These are phyloP conservation scores for Pyrus hybrid DNA, from an alignment of 331 rosid genomes.

Conservation along the genomic window DNA sequence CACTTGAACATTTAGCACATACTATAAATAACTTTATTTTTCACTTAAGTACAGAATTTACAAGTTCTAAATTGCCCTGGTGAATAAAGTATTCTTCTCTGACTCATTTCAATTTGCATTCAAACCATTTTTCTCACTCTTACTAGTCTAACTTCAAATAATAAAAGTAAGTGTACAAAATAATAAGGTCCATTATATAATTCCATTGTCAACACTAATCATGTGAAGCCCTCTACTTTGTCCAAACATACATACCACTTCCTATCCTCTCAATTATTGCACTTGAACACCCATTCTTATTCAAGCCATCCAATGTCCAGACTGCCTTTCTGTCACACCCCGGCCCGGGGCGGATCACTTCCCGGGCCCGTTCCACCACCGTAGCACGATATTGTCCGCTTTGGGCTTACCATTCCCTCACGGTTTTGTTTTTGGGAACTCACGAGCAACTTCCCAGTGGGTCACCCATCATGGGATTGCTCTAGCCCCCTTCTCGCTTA, in stretches of 20 bases:
- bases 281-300: not conserved
- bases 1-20: not conserved
- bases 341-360: too few species aligned
- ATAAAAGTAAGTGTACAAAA: not conserved
- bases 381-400: too few species aligned
- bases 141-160: not conserved
- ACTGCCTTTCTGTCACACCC: too few species aligned
- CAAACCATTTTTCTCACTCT: not conserved
- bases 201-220: not conserved
- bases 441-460: too few species aligned
- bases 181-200: not conserved
- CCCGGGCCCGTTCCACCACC: too few species aligned
- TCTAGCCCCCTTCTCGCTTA: too few species aligned
- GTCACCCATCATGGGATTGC: too few species aligned
- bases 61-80: too few species aligned
- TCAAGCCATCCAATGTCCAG: not conserved
- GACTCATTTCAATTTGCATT: not conserved
- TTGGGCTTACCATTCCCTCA: too few species aligned
- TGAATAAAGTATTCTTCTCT: not conserved
- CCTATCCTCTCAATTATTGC: not conserved
- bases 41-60: not conserved
- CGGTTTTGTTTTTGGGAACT: too few species aligned
- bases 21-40: not conserved
- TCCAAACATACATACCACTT: not conserved
- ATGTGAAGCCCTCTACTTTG: not conserved